Base-by-base conservation (phyloP, 371 early-diverging fungal genomes). In the Mycotypha africana region DNA sequence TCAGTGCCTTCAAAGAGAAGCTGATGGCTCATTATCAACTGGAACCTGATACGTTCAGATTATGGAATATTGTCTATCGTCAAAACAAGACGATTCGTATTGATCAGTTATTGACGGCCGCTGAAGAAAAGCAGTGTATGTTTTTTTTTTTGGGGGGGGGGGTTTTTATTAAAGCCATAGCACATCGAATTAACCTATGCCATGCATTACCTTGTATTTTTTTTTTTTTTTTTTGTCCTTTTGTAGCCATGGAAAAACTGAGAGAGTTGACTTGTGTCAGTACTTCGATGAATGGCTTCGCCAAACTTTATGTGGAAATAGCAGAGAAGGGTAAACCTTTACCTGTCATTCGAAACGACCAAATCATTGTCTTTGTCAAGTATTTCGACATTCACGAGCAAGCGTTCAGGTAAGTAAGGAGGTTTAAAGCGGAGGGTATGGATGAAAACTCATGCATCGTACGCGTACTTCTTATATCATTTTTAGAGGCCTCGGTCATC, bases 21-120 rank as follows among this genome's bases (percentile, higher is more conserved):
- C 42, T 88, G 0, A 74, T 80, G 2, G 61, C 72, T 9, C 62
- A 76, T 38, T 67, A 79, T 34, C 58, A 70, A 11, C 37, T 84
- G 2, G 50, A 67, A 0, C 60, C 68, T 2, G 81, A 78, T 10
- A 57, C 70, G 34, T 70, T 94, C 46, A 79, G 94, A 25, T 60
- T 97, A 39, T 97, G 98, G 98, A 66, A 64, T 1, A 65, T 96
- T 38, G 75, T 84, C 4, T 74, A 74, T 11, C 84, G 96, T 10
- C 81, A 88, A 56, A 95, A 95, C 70, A 83, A 86, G 53, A 92
- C 93, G 0, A 56, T 85, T 11, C 77, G 98, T 21, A 88, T 91
- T 1, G 93, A 93, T 52, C 41, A 63, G 20, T 79, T 81, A 9
- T 61, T 92, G 24, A 53, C 62, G 1, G 50, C 67, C 1, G 31